Evolutionary conservation across 116 monocot species (phyloP), one percentile per base, ranked within the genome.

Genomic region (Zostera marina): DNA sequence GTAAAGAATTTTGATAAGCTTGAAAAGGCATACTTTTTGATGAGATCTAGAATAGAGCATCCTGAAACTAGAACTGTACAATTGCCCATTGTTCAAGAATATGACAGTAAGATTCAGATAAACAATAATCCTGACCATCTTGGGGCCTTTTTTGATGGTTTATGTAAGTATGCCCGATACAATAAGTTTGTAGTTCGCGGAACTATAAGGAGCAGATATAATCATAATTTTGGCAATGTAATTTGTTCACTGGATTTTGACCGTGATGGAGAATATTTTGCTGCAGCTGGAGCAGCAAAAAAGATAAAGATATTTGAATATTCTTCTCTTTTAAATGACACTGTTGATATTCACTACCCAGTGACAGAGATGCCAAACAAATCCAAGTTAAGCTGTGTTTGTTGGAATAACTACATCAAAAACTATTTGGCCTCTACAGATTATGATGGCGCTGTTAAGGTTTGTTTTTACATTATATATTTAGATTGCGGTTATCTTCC

Each of bases 281-380:
- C 94, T 53, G 32, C 88, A 63, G 94, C 94, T 55, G 94, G 94
- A 5, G 76, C 85, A 49, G 81, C 88, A 67, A 88, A 74, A 62
- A 94, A 88, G 63, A 88, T 94, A 52, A 94, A 94, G 64, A 85
- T 94, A 10, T 94, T 85, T 70, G 94, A 94, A 43, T 94, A 82
- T 61, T 62, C 63, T 54, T 59, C 88, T 25, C 77, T 94, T 56
- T 73, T 88, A 60, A 85, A 78, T 68, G 77, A 85, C 4, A 53
- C 15, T 44, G 79, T 85, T 59, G 94, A 94, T 67, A 76, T 85
- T 73, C 88, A 94, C 66, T 94, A 94, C 42, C 94, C 94, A 53
- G 55, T 80, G 61, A 71, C 77, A 65, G 94, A 94, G 73, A 84
- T 94, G 88, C 63, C 71, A 7, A 82, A 71, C 52, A 70, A 66